A percentile compares a stretch with the other conserved stretches of the same genome.
These are phyloP conservation scores for Trichoderma gracile DNA, from an alignment of 2,329 filamentous ascomycete species.

Conservation along the genomic window DNA sequence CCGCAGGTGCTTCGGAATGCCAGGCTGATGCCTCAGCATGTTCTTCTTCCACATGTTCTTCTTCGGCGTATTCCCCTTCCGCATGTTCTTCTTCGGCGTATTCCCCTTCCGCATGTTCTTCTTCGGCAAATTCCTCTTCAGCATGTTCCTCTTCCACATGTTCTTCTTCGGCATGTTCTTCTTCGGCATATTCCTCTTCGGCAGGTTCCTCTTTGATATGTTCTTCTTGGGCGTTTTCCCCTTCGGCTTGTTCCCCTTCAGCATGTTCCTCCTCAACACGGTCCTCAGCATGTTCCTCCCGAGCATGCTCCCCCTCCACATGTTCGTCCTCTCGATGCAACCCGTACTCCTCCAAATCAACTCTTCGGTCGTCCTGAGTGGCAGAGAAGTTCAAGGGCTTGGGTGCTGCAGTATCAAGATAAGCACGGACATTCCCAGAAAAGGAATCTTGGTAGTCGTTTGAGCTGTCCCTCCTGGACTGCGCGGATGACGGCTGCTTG, in stretches of 20 bases:
- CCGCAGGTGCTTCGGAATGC: no score
- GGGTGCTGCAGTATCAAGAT: constrained; percentile 53
- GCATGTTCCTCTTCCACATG: neutral
- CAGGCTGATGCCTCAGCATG: neutral
- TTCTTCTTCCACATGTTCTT: neutral
- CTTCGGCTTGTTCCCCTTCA: neutral
- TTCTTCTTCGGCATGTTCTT: constrained; percentile 8
- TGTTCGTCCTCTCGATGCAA: constrained; percentile 10
- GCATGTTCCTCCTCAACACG: neutral
- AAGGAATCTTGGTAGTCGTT: constrained; percentile 56
- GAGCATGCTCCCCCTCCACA: constrained; percentile 4
- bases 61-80: neutral
- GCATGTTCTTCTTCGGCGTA: neutral
- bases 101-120: neutral
- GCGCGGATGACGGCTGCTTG: constrained; percentile 8
- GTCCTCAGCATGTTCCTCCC: constrained; percentile 1
- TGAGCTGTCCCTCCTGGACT: constrained; percentile 35
- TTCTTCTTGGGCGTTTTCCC: constrained; percentile 4
- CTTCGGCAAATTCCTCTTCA: neutral
- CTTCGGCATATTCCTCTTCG: neutral
- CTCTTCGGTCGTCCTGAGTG: constrained; percentile 20
- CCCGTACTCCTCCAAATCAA: constrained; percentile 16
- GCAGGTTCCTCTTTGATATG: neutral
- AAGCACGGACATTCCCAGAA: constrained; percentile 55
- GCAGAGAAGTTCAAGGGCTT: constrained; percentile 31